phyloP scores from a whole-genome alignment of 208 protist species.

The Acanthamoeba royreba region DNA sequence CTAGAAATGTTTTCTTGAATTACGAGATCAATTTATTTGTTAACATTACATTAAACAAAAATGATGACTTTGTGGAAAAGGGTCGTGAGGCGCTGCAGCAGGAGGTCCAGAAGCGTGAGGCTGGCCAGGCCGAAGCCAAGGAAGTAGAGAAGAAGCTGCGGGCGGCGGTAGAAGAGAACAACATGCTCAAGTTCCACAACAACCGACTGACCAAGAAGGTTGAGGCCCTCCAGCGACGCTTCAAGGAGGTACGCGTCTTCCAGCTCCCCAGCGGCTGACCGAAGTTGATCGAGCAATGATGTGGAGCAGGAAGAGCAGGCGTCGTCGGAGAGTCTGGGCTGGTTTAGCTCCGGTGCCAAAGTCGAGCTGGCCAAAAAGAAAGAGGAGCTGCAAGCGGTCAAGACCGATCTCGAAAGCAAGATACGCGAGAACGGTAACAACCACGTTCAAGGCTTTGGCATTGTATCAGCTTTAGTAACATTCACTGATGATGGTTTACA shows the following conservation, averaged over 20 bases:
- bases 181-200: constrained; percentile 30
- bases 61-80: background rate
- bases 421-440: background rate
- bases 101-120: background rate
- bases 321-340: background rate
- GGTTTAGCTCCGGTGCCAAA: constrained; percentile 5
- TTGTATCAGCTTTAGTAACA: background rate
- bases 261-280: background rate
- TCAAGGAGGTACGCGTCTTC: background rate
- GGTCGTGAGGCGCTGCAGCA: background rate
- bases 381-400: background rate
- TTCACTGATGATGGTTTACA: background rate
- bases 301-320: background rate
- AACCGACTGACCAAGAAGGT: constrained; percentile 6
- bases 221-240: background rate
- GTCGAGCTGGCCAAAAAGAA: background rate
- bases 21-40: background rate
- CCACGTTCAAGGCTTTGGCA: background rate
- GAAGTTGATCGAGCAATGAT: too few relatives aligned
- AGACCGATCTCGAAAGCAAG: background rate
- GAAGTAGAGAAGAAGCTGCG: constrained; percentile 31
- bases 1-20: background rate
- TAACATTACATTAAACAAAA: background rate
- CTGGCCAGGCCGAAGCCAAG: background rate
- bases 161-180: background rate